Base-by-base conservation (phyloP, 768 basidiomycete species). In the Leccinum olivaceopallidum region DNA sequence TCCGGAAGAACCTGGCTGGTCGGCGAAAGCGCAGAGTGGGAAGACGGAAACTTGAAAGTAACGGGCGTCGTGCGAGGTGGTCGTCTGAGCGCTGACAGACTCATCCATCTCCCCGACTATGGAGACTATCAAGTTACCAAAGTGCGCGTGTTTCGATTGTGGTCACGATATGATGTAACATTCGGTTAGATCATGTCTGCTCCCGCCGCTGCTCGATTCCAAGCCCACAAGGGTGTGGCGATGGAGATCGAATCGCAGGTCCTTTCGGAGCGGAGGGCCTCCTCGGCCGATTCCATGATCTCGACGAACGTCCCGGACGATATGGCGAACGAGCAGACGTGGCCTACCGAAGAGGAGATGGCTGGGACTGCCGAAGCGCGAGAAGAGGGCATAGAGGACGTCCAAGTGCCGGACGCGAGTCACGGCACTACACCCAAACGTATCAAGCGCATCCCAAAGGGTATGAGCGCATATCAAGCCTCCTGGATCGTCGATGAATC, bases 281-380 rank as follows among this genome's bases (percentile, higher is more conserved):
- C 84, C 0, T 79, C 85, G 1, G 91, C 89, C 1, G 95, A 98
- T 73, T 94, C 94, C 6, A 77, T 98, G 53, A 83, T 92, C 13
- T 94, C 94, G 2, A 88, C 83, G 54, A 95, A 96, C 71, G 86
- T 91, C 24, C 92, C 90, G 5, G 95, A 98, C 67, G 88, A 92
- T 59, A 82, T 97, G 75, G 85, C 82, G 37, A 97, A 96, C 71
- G 96, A 99, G 68, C 96, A 99, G 73, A 99, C 96, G 0, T 98
- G 96, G 95, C 96, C 96, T 1, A 96, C 94, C 0, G 94, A 98
- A 72, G 96, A 98, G 69, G 96, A 98, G 72, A 92, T 98, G 88
- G 78, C 78, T 22, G 82, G 75, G 6, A 76, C 68, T 0, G 63
- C 52, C 10, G n/a, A n/a, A 8, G 63, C 64, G 0, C 64, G 42